A percentile compares a stretch with the other conserved stretches of the same genome.
Evolutionary conservation across 2,329 filamentous ascomycete genomes (phyloP).

Genomic region (Sporothrix pseudoabietina): DNA sequence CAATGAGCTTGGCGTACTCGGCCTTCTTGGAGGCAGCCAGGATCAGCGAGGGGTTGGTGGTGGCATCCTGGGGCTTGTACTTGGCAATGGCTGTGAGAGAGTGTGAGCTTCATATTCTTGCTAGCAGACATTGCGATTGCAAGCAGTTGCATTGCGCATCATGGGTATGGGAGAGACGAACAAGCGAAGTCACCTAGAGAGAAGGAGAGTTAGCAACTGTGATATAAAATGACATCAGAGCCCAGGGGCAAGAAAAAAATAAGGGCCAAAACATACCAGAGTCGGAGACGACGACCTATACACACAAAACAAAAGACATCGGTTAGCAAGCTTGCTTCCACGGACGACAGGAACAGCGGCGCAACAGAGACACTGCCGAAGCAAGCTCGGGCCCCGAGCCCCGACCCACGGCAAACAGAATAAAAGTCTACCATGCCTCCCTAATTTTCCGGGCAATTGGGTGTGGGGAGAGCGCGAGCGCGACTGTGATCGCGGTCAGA

Average conservation of each 20-base stretch:
- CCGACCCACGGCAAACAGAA: not conserved
- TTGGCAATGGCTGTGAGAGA: conserved; percentile 78
- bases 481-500: conserved; percentile 3
- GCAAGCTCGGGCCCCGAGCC: not conserved
- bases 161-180: conserved; percentile 50
- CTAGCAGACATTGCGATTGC: not conserved
- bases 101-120: not conserved
- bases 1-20: conserved; percentile 92
- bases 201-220: conserved; percentile 41
- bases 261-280: conserved; percentile 67
- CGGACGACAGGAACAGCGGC: not conserved
- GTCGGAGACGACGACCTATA: conserved; percentile 90
- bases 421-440: not conserved
- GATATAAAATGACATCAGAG: conserved; percentile 30
- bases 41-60: conserved; percentile 98
- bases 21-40: conserved; percentile 97
- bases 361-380: not conserved
- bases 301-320: conserved; percentile 27
- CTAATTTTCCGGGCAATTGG: not conserved
- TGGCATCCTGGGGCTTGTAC: conserved; percentile 99
- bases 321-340: conserved; percentile 35
- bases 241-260: conserved; percentile 26
- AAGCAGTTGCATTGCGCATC: not conserved
- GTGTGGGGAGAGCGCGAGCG: not conserved
- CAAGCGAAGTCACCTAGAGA: conserved; percentile 72